Conservation (phyloP, 148 eudicot species). For the Arctostaphylos glauca region DNA sequence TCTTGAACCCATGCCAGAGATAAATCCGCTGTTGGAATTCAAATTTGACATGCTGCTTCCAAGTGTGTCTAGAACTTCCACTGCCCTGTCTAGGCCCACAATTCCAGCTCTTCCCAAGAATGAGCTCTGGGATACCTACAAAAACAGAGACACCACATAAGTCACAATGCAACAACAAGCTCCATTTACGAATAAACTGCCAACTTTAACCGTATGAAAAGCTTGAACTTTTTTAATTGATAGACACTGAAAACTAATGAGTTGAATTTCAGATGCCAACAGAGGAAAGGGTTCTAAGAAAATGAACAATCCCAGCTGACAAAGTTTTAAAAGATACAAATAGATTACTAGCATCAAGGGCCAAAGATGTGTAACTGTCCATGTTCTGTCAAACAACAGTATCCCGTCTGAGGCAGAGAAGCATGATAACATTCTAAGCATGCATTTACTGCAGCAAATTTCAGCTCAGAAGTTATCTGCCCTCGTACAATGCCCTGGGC, state of each 20-base stretch:
- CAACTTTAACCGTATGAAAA: background rate
- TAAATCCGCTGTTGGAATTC: constrained; percentile 66
- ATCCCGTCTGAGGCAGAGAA: background rate
- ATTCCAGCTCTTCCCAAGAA: constrained; percentile 84
- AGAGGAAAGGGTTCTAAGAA: background rate
- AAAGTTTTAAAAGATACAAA: background rate
- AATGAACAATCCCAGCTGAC: background rate
- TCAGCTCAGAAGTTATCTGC: constrained; percentile 6
- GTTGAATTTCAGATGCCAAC: constrained; percentile 7
- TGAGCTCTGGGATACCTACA: constrained; percentile 57
- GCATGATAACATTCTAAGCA: constrained; percentile 6
- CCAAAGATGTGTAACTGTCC: background rate
- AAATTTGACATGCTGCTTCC: constrained; percentile 89
- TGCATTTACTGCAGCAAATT: background rate
- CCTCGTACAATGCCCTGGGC: background rate
- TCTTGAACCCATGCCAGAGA: constrained; percentile 58
- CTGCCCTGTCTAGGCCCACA: constrained; percentile 78
- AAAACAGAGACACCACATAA: constrained; percentile 8
- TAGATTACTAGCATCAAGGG: background rate
- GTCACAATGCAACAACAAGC: constrained; percentile 10
- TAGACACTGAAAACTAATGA: constrained; percentile 11
- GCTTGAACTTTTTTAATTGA: background rate
- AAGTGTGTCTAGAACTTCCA: constrained; percentile 83
- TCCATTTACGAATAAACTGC: background rate
- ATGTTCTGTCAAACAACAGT: background rate